Conservation (phyloP, 1,284 basidiomycete genomes). For the Cutaneotrichosporon mucoides region DNA sequence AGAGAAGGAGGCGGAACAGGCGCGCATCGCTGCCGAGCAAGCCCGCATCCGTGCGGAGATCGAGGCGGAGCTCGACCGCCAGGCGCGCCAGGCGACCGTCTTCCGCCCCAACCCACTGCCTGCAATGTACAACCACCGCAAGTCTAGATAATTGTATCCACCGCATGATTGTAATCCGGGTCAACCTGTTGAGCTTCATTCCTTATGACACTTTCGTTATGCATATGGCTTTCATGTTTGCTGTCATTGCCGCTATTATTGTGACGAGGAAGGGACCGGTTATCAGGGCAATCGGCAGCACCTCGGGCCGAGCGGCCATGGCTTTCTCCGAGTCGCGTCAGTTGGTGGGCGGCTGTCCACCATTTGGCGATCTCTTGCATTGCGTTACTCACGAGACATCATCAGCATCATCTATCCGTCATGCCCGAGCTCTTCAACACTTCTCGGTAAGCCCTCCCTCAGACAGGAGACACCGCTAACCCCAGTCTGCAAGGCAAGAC, state of each 20-base stretch:
- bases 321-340: neutral
- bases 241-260: no score
- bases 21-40: conserved; percentile 17
- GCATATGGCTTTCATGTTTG: neutral
- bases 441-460: conserved; percentile 12
- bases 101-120: conserved; percentile 36
- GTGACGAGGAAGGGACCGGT: neutral
- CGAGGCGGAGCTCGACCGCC: conserved; percentile 27
- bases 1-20: conserved; percentile 9
- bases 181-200: no score
- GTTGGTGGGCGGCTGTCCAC: no score
- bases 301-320: neutral
- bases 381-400: no score
- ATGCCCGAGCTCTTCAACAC: conserved; percentile 23
- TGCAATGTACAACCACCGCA: conserved; percentile 22
- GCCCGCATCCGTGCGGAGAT: conserved; percentile 18
- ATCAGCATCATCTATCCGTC: no score
- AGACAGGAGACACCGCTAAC: conserved; percentile 3
- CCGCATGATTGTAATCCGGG: no score
- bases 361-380: no score
- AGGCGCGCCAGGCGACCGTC: conserved; percentile 29
- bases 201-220: no score
- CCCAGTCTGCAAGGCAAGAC: conserved; percentile 22
- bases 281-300: conserved; percentile 1
- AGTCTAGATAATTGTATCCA: neutral